Evolutionary conservation across 306 rosid genomes (phyloP), one percentile per base, ranked within the genome.

Genomic region (Dicorynia guianensis): DNA sequence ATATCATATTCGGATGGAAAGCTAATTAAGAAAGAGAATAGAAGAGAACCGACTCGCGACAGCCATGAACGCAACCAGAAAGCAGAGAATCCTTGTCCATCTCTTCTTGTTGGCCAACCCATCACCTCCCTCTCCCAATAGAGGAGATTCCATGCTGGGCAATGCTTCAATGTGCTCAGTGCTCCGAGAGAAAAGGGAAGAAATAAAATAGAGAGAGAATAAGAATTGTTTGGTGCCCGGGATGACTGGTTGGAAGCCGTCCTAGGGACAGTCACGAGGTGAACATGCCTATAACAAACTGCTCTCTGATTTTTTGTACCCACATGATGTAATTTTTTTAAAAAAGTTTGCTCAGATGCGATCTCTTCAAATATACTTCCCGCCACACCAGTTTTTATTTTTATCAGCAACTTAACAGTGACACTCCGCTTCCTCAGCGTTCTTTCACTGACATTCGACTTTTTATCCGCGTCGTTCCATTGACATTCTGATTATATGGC

Each of bases 81-180:
- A 67, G 57, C 49, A 64, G 30, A 81, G 69, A 68, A 81, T 34
- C 17, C 54, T 66, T 1, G 18, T 67, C 63, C 76, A 46, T 38
- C 36, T 71, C 61, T 54, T 75, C 43, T 66, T 44, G 1, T 7
- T 59, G 61, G 65, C 56, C 57, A 66, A 53, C 7, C 47, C 76
- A 69, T 50, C n/a, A 39, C 30, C 53, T 46, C 61, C 56, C 74
- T 18, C 53, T 46, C 61, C 56, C 74, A 82, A 12, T 13, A 88
- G 81, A 66, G 88, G 87, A 73, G 86, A 70, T 67, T 71, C 80
- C 83, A 83, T 68, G 63, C 7, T 48, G 60, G 43, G 44, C 9
- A 7, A 40, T 9, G 40, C 40, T 44, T 46, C 56, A n/a, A 56
- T 9, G 56, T 34, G 39, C 40, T 6, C 13, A 55, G 38, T 11